Percentiles rank a stretch among this genome's conserved stretches.
These are phyloP conservation scores for Colletotrichum camelliae DNA, from an alignment of 2,329 filamentous ascomycete genomes.

Conservation along the genomic window DNA sequence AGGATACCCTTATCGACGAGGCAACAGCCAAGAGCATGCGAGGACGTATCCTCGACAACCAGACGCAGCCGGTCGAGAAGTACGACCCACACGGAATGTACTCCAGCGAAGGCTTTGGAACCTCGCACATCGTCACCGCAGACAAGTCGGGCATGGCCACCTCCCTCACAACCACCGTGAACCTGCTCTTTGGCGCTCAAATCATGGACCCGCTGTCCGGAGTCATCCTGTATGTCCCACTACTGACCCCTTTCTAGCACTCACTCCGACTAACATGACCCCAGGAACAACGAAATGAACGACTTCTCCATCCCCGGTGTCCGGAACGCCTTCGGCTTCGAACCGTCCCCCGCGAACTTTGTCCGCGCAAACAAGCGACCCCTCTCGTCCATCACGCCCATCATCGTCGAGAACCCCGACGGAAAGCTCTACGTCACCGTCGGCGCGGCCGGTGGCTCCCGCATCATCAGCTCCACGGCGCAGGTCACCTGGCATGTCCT, in stretches of 20 bases:
- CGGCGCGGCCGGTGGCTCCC: constrained; percentile 80
- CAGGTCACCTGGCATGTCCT: constrained; percentile 77
- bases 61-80: constrained; percentile 72
- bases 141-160: constrained; percentile 79
- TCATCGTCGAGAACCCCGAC: constrained; percentile 71
- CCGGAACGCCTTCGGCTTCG: constrained; percentile 84
- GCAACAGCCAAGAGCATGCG: constrained; percentile 65
- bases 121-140: constrained; percentile 74
- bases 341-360: constrained; percentile 81
- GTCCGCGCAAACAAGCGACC: constrained; percentile 83
- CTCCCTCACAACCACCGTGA: constrained; percentile 85
- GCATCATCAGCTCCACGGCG: constrained; percentile 82
- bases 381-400: constrained; percentile 80
- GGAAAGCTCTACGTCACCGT: constrained; percentile 71
- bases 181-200: constrained; percentile 82
- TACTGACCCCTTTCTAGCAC: constrained; percentile 32
- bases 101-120: constrained; percentile 73
- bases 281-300: constrained; percentile 68
- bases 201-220: constrained; percentile 84
- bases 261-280: constrained; percentile 21
- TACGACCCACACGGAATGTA: constrained; percentile 77
- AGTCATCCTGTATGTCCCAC: constrained; percentile 67
- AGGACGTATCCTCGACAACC: constrained; percentile 71
- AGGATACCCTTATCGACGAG: constrained; percentile 70
- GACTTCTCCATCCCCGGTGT: constrained; percentile 86